Evolutionary conservation across 805 yeast species (phyloP), one percentile per base, ranked within the genome.

Genomic region (Sporopachydermia quercuum): DNA sequence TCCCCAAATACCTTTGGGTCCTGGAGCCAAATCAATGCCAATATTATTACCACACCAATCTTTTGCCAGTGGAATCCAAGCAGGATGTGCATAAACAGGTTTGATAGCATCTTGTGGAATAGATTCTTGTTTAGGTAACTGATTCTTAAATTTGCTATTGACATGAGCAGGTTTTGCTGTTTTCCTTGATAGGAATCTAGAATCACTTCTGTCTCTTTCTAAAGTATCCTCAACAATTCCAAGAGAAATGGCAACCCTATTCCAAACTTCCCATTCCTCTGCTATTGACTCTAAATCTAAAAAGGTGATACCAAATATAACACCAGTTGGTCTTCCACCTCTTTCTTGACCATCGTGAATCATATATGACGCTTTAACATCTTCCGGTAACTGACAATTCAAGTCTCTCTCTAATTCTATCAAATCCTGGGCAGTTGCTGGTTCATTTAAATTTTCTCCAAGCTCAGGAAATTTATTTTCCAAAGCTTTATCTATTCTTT

Each of bases 41-140:
- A 89, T 77, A 57, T 86, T 87, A 61, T 89, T 89, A 37, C 98
- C 98, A 16, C 76, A 78, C 40, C 73, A 76, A 56, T 89, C 98
- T 38, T 89, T 84, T 33, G 83, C 74, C 39, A 89, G 58, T 3
- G 98, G 97, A 43, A 89, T 76, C 98, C 98, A 89, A 50, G 71
- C 74, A 3, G 84, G 76, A 56, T 84, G 84, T n/a, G 95, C 89
- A 58, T 85, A 91, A 4, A 76, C 74, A 5, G 71, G 68, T 54
- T 82, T 81, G 36, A 86, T 65, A 8, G 76, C 62, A 4, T 76
- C 78, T 15, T 81, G 81, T 5, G 98, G 98, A 13, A 84, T 66
- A 1, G 91, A 77, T 43, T 67, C 68, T 59, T 79, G 78, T 55
- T 58, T 56, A 34, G 76, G 30, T 23, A 23, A n/a, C n/a, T 23